Conservation (phyloP, 2,329 filamentous ascomycete species). For the Penicillium crustosum region DNA sequence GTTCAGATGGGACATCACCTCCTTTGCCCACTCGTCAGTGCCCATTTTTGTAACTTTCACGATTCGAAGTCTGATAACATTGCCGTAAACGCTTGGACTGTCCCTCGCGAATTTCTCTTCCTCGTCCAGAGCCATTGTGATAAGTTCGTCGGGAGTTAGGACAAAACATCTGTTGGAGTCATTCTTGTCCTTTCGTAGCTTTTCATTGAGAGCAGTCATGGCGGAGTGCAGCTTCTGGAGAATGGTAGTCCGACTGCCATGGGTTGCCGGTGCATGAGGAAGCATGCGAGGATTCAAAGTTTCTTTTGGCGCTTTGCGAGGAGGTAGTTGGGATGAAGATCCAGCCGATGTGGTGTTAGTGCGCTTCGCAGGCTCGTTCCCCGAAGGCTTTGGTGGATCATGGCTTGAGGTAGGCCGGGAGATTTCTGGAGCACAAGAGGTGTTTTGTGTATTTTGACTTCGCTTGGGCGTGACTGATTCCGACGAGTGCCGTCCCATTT, state of each 20-base stretch:
- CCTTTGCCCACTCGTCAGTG: constrained; percentile 67
- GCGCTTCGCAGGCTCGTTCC: not conserved
- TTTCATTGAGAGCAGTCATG: constrained; percentile 44
- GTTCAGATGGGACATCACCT: constrained; percentile 51
- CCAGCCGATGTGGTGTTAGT: not conserved
- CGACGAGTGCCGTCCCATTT: not conserved
- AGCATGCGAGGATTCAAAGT: constrained; percentile 48
- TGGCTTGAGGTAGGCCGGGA: constrained; percentile 32
- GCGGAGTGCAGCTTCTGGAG: constrained; percentile 46
- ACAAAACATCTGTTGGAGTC: constrained; percentile 35
- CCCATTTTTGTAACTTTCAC: constrained; percentile 74
- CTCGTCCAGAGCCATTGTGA: constrained; percentile 55
- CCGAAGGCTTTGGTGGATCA: not conserved
- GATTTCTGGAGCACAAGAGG: constrained; percentile 21
- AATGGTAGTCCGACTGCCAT: constrained; percentile 44
- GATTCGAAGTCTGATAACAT: constrained; percentile 80
- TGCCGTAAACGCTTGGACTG: constrained; percentile 71
- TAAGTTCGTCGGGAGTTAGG: constrained; percentile 46
- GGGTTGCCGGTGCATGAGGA: constrained; percentile 44
- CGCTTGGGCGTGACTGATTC: not conserved
- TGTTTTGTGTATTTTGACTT: constrained; percentile 13
- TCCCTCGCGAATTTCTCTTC: constrained; percentile 73
- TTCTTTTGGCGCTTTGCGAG: constrained; percentile 41
- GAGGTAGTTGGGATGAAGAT: constrained; percentile 16
- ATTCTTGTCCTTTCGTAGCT: constrained; percentile 35